Evolutionary conservation across 371 early-diverging fungal genomes (phyloP), one percentile per base, ranked within the genome.

Genomic region (Saksenaea oblongispora): DNA sequence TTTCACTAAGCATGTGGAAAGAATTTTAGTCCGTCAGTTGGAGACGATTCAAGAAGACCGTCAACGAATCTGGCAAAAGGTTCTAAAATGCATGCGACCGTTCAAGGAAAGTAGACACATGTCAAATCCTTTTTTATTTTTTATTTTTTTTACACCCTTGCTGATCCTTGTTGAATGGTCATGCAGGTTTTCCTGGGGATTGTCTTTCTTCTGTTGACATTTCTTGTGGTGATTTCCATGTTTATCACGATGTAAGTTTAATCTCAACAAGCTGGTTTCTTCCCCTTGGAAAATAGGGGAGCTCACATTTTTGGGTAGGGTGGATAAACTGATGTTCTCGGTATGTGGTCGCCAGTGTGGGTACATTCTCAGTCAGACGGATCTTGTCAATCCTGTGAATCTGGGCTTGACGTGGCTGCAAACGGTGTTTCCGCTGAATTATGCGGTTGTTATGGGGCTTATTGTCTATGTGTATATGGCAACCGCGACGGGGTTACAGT

Each of bases 351-450:
- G 71, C 15, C 65, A 73, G 42, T 83, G 83, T 62, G 83, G 83
- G 42, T 83, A 76, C 47, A 71, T 77, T 28, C 63, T 76, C 5
- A 67, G 65, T 0, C 74, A 66, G 24, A 65, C 76, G 13, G 63
- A 70, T 31, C 44, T 78, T 10, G 67, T 72, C 35, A 83, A 83
- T 62, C 83, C 83, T 1, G 64, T 83, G 39, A 74, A 79, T 53
- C 47, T 47, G 11, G 47, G 4, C n/a, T 47, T 47, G 47, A n/a
- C 18, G 17, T 5, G 5, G 42, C 5, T 41, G 47, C 18, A 47
- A 2, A n/a, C 81, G 73, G 66, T 70, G 58, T 87, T 85, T 62
- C 87, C 86, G 3, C 59, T 86, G 13, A 85, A 87, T 56, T 82
- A 82, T 47, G 63, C 85, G 7, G 58, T 86, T 37, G 74, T 86